These are phyloP conservation scores for Mortierella polycephala DNA, from an alignment of 371 early-diverging fungal species.

Conservation along the genomic window DNA sequence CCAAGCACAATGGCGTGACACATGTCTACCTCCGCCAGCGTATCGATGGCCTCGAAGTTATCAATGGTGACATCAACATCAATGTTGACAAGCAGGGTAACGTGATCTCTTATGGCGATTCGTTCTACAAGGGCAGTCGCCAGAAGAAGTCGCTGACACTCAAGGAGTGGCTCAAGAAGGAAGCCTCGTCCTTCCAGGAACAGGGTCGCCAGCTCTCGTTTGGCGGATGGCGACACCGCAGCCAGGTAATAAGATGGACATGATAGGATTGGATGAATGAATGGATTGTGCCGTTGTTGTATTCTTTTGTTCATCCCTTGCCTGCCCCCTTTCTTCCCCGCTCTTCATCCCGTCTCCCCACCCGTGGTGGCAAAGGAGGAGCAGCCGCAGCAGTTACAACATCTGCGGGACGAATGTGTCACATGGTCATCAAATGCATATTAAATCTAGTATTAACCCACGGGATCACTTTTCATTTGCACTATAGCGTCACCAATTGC, in stretches of 20 bases:
- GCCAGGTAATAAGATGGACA: constrained; percentile 8
- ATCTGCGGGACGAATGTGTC: background rate
- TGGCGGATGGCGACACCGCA: constrained; percentile 36
- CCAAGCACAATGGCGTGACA: constrained; percentile 80
- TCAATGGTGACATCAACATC: constrained; percentile 86
- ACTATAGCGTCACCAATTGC: background rate
- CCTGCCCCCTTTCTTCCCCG: background rate
- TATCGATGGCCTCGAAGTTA: constrained; percentile 78
- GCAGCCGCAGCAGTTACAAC: too few relatives aligned
- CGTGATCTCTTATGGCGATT: constrained; percentile 78
- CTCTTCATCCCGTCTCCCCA: background rate
- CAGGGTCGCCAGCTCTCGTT: constrained; percentile 47
- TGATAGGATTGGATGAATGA: background rate
- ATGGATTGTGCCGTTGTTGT: too few relatives aligned
- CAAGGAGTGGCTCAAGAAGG: constrained; percentile 38
- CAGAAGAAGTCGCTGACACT: constrained; percentile 14
- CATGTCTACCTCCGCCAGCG: constrained; percentile 84
- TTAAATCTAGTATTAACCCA: background rate
- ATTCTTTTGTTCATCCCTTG: background rate
- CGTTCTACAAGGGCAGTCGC: constrained; percentile 64
- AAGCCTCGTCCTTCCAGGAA: constrained; percentile 18
- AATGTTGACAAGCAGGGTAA: constrained; percentile 78
- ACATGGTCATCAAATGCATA: background rate
- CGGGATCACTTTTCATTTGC: background rate
- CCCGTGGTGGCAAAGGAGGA: background rate